A percentile compares a stretch with the other conserved stretches of the same genome.
These are phyloP conservation scores for Parietaria judaica DNA, from an alignment of 306 rosid species.

Conservation along the genomic window DNA sequence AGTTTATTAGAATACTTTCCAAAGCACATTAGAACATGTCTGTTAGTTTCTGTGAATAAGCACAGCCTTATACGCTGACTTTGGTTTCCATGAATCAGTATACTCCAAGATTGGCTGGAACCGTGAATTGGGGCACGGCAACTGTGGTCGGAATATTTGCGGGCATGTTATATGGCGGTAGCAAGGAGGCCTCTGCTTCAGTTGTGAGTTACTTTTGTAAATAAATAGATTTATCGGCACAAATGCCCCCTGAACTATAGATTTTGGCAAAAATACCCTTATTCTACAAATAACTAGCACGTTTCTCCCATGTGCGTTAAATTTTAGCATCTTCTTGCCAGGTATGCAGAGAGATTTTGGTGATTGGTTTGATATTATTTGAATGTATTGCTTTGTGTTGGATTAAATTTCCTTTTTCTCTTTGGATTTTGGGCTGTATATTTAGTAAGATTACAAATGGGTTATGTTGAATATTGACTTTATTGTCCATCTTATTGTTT, in stretches of 20 bases:
- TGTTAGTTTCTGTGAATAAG: not conserved
- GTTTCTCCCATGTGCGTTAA: too few species aligned
- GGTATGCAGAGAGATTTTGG: too few species aligned
- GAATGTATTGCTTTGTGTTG: too few species aligned
- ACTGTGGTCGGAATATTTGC: constrained; percentile 84
- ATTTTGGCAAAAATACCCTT: too few species aligned
- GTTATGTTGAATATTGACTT: not conserved
- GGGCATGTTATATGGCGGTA: constrained; percentile 90
- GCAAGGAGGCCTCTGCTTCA: constrained; percentile 91
- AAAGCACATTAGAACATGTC: not conserved
- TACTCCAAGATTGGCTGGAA: constrained; percentile 56
- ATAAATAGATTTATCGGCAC: not conserved
- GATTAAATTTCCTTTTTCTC: not conserved
- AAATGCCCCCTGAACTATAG: too few species aligned
- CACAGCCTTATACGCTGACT: not conserved
- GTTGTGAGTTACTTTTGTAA: constrained; percentile 51
- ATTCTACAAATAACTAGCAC: too few species aligned
- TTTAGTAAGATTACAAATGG: not conserved
- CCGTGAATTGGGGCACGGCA: constrained; percentile 80
- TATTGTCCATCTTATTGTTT: not conserved
- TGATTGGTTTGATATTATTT: too few species aligned
- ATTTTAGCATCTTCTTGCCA: too few species aligned
- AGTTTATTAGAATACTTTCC: not conserved
- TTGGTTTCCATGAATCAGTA: constrained; percentile 31
- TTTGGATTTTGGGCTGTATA: not conserved